Percentiles rank a stretch among this genome's conserved stretches.
These are phyloP conservation scores for Botrytis elliptica DNA, from an alignment of 2,329 filamentous ascomycete genomes.

Conservation along the genomic window DNA sequence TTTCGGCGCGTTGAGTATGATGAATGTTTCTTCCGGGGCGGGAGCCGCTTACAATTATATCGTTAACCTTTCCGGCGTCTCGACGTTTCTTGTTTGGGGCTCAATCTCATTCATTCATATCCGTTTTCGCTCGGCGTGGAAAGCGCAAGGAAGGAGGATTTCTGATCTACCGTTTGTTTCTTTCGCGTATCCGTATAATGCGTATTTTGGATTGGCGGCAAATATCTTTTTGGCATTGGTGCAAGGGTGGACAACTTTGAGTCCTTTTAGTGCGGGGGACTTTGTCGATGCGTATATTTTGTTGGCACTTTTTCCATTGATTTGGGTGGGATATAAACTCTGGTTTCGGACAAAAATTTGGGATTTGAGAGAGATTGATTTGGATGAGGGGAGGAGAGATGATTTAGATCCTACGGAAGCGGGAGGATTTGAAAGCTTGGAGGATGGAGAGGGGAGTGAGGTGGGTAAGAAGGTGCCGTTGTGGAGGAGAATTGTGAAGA, in stretches of 20 bases:
- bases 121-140: constrained; percentile 66
- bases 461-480: background rate
- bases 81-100: constrained; percentile 71
- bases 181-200: constrained; percentile 55
- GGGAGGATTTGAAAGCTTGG: background rate
- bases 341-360: constrained; percentile 53
- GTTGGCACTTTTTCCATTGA: constrained; percentile 57
- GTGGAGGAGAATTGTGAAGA: constrained; percentile 20
- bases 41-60: constrained; percentile 66
- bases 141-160: constrained; percentile 53
- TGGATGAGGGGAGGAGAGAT: constrained; percentile 53
- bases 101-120: constrained; percentile 70
- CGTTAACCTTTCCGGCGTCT: constrained; percentile 67
- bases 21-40: constrained; percentile 68
- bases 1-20: constrained; percentile 70
- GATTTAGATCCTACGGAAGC: constrained; percentile 6
- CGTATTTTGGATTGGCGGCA: constrained; percentile 57
- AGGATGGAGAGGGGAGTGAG: background rate
- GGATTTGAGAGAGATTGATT: constrained; percentile 53
- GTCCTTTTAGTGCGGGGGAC: constrained; percentile 56
- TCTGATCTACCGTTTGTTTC: constrained; percentile 57
- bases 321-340: constrained; percentile 56
- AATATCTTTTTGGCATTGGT: constrained; percentile 60
- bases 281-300: constrained; percentile 65
- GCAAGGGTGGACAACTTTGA: constrained; percentile 60